phyloP scores from a whole-genome alignment of 495 filamentous ascomycete species.

The Parathielavia appendiculata region DNA sequence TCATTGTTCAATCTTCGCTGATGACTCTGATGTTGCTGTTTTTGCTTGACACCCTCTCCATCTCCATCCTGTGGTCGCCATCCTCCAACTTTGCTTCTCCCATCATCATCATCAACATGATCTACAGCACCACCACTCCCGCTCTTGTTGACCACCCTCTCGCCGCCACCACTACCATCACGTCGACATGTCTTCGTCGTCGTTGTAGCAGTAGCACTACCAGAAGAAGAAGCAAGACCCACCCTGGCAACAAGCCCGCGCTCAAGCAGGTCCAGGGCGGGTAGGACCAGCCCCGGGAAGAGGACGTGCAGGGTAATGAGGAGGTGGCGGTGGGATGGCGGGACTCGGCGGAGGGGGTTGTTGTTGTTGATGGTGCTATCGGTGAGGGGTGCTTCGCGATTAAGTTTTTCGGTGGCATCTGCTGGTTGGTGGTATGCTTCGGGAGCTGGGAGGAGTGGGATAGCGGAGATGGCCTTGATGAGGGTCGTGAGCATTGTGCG shows the following conservation, averaged over 20 bases:
- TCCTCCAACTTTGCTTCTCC: not conserved
- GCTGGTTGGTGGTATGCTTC: not conserved
- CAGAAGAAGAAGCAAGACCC: not conserved
- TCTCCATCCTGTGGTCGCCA: too few relatives aligned
- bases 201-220: not conserved
- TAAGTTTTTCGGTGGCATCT: not conserved
- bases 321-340: slow-evolving; percentile 37
- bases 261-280: slow-evolving; percentile 79
- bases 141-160: too few relatives aligned
- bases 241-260: slow-evolving; percentile 55
- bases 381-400: not conserved
- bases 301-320: slow-evolving; percentile 59
- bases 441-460: slow-evolving; percentile 25
- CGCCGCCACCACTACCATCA: not conserved
- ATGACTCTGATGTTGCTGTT: not conserved
- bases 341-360: slow-evolving; percentile 42
- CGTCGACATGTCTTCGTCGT: too few relatives aligned
- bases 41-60: not conserved
- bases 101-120: not conserved
- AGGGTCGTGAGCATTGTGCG: slow-evolving; percentile 44
- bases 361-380: not conserved
- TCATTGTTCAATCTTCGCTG: not conserved
- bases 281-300: slow-evolving; percentile 58
- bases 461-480: slow-evolving; percentile 38
- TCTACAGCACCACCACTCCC: not conserved